These are phyloP conservation scores for Quillaja saponaria DNA, from an alignment of 306 rosid species.

Conservation along the genomic window DNA sequence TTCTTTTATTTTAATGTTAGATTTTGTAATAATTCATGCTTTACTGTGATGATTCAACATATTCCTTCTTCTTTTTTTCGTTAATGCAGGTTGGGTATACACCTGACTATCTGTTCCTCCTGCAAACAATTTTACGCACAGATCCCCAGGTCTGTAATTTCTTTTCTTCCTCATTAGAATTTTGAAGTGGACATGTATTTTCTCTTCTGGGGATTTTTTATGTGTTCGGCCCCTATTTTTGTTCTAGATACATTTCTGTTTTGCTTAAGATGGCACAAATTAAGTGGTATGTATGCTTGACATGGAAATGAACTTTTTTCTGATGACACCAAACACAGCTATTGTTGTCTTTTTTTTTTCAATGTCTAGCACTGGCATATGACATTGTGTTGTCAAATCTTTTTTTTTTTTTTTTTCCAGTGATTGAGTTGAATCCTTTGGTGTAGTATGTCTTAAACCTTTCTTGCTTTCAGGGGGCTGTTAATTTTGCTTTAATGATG, in stretches of 20 bases:
- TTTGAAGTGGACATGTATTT: constrained; percentile 4
- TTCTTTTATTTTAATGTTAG: constrained; percentile 10
- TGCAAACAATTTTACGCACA: constrained; percentile 88
- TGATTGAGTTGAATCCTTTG: constrained; percentile 7
- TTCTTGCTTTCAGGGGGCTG: constrained; percentile 74
- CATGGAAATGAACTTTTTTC: constrained; percentile 21
- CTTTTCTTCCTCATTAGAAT: constrained; percentile 17
- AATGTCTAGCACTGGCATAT: background rate
- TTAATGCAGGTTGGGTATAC: constrained; percentile 79
- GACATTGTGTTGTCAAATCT: background rate
- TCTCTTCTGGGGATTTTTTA: constrained; percentile 20
- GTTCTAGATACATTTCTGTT: constrained; percentile 12
- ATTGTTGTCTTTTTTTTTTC: constrained; percentile 27
- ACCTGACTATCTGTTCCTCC: constrained; percentile 88
- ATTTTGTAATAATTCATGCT: background rate
- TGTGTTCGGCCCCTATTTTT: constrained; percentile 22
- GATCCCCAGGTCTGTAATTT: constrained; percentile 72
- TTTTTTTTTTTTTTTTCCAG: constrained; percentile 4
- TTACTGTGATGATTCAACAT: constrained; percentile 4
- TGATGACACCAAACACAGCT: background rate
- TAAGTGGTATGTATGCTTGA: constrained; percentile 21
- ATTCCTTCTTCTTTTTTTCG: constrained; percentile 29
- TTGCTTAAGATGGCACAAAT: constrained; percentile 24
- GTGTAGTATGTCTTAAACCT: constrained; percentile 12
- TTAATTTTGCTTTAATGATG: constrained; percentile 97